These are phyloP conservation scores for Penicillium sp. DNA, from an alignment of 2,329 filamentous ascomycete species.

Conservation along the genomic window DNA sequence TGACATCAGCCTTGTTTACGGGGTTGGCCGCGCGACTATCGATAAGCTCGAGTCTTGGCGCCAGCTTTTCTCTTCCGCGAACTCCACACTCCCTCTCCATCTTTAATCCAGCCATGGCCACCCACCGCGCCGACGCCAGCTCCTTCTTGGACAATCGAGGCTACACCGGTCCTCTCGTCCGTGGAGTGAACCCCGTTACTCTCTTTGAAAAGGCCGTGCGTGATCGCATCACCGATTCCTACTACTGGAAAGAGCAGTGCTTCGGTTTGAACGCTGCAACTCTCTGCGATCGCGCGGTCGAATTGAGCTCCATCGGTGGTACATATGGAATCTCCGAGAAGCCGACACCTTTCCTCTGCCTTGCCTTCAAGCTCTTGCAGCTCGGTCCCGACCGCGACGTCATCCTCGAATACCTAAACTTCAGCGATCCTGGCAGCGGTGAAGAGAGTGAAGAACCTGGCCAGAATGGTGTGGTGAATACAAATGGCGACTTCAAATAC, in stretches of 20 bases:
- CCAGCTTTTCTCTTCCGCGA: slow-evolving; percentile 7
- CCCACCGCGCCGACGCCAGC: slow-evolving; percentile 74
- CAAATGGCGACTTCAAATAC: slow-evolving; percentile 63
- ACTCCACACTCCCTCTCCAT: slow-evolving; percentile 1
- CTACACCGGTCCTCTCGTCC: slow-evolving; percentile 70
- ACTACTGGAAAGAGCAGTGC: slow-evolving; percentile 99
- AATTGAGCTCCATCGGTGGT: slow-evolving; percentile 80
- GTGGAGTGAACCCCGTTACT: slow-evolving; percentile 89
- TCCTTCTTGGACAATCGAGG: slow-evolving; percentile 85
- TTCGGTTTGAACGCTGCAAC: slow-evolving; percentile 84
- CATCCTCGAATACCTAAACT: slow-evolving; percentile 73
- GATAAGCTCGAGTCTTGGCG: slow-evolving; percentile 27
- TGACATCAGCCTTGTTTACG: slow-evolving; percentile 30
- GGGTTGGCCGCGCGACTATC: slow-evolving; percentile 41
- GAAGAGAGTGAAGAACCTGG: slow-evolving; percentile 28
- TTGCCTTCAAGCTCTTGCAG: slow-evolving; percentile 92
- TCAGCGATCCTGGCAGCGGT: slow-evolving; percentile 67
- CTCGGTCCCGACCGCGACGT: slow-evolving; percentile 77
- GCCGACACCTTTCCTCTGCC: slow-evolving; percentile 85
- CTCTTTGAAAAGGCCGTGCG: slow-evolving; percentile 94
- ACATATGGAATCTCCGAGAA: slow-evolving; percentile 82
- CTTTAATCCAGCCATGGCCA: slow-evolving; percentile 37
- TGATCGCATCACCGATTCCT: slow-evolving; percentile 90
- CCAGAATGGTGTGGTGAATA: slow-evolving; percentile 32
- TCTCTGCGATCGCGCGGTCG: slow-evolving; percentile 83